A percentile compares a stretch with the other conserved stretches of the same genome.
Evolutionary conservation across 108 stramenopile genomes (phyloP).

Genomic region (Schizochytrium sp.): DNA sequence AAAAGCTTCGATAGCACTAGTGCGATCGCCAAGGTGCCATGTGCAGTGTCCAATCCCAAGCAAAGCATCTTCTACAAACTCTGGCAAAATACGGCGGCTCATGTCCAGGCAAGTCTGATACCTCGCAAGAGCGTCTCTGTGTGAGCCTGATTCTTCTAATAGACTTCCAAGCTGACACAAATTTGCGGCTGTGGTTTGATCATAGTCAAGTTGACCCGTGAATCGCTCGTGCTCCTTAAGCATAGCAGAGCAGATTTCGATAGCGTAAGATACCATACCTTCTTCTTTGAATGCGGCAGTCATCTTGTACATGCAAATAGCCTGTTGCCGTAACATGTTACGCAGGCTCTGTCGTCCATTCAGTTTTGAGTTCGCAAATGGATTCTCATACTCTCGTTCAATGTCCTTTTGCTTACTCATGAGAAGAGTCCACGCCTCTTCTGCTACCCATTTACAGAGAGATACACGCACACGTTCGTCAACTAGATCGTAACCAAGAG

Average conservation of each 20-base stretch:
- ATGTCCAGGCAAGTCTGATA: background rate
- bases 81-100: slow-evolving; percentile 1
- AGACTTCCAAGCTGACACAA: background rate
- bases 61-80: slow-evolving; percentile 9
- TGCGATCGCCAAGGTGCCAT: slow-evolving; percentile 27
- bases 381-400: slow-evolving; percentile 33
- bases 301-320: slow-evolving; percentile 12
- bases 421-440: background rate
- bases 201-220: slow-evolving; percentile 31
- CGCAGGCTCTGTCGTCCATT: background rate
- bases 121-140: background rate
- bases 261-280: background rate
- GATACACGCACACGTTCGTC: background rate
- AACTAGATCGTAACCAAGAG: background rate
- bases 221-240: slow-evolving; percentile 25
- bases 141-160: background rate
- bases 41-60: background rate
- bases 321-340: slow-evolving; percentile 55
- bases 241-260: background rate
- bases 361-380: background rate
- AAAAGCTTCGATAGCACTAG: background rate
- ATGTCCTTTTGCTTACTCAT: background rate
- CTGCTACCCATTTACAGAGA: background rate
- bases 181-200: slow-evolving; percentile 41
- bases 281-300: slow-evolving; percentile 36